phyloP scores from a whole-genome alignment of 139 green algal genomes.

The Closterium sp. region DNA sequence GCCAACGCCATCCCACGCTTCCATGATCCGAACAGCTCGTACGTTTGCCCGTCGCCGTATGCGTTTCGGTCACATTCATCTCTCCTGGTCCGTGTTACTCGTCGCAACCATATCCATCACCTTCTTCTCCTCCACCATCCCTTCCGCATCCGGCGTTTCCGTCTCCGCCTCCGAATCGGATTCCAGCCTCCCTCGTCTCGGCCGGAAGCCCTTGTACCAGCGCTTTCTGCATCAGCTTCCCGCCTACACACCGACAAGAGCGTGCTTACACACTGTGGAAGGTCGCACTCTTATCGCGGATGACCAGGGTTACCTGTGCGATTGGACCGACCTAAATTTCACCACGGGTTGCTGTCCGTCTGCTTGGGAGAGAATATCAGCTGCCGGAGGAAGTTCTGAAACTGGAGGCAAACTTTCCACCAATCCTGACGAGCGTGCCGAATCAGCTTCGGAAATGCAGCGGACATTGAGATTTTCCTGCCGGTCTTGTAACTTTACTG shows the following conservation, averaged over 20 bases:
- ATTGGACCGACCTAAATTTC: conserved; percentile 6
- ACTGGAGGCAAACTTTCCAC: background rate
- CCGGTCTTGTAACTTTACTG: conserved; percentile 12
- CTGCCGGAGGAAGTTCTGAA: background rate
- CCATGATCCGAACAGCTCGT: background rate
- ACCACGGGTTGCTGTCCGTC: conserved; percentile 16
- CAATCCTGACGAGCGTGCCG: no score
- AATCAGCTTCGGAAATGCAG: background rate
- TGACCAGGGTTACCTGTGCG: conserved; percentile 34
- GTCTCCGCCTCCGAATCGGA: background rate
- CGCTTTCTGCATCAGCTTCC: background rate
- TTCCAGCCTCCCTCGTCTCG: background rate
- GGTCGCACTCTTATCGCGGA: conserved; percentile 26
- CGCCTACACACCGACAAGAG: background rate
- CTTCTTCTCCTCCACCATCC: background rate
- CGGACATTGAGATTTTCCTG: background rate
- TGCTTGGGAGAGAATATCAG: background rate
- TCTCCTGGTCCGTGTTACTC: background rate
- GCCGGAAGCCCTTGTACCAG: background rate
- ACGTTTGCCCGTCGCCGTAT: background rate
- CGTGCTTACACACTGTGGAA: conserved; percentile 10
- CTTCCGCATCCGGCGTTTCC: background rate
- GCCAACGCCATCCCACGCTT: no score
- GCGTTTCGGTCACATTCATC: background rate
- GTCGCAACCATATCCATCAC: background rate